Evolutionary conservation across 768 basidiomycete species (phyloP).

Genomic region (Rhodocollybia butyracea): DNA sequence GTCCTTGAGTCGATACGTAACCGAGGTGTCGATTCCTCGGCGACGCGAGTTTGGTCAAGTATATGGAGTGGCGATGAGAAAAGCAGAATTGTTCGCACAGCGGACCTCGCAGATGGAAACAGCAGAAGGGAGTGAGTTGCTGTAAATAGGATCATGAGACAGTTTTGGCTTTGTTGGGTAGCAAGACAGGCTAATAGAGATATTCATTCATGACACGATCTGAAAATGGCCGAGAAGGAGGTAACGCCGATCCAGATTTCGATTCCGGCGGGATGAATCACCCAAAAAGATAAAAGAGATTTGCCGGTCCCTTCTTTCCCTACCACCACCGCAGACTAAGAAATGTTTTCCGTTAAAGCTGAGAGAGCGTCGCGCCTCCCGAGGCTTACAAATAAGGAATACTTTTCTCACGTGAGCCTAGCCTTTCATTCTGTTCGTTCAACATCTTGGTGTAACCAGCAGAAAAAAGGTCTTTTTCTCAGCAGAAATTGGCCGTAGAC

Average conservation of each 20-base stretch:
- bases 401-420: no score
- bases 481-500: background rate
- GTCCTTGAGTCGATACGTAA: no score
- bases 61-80: background rate
- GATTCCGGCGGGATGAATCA: constrained; percentile 5
- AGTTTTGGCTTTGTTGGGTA: background rate
- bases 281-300: background rate
- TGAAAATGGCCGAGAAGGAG: constrained; percentile 8
- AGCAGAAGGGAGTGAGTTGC: background rate
- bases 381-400: no score
- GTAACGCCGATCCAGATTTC: constrained; percentile 7
- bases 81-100: background rate
- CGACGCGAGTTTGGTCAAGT: no score
- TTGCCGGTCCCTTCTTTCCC: background rate
- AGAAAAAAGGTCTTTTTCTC: background rate
- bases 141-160: constrained; percentile 7
- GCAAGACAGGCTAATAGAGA: background rate
- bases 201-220: constrained; percentile 4
- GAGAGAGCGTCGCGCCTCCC: no score
- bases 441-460: background rate
- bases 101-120: background rate
- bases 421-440: background rate
- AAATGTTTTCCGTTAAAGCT: background rate
- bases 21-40: no score
- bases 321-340: background rate